Evolutionary conservation across 2,329 filamentous ascomycete genomes (phyloP).

Genomic region (Colletotrichum endophyticum): DNA sequence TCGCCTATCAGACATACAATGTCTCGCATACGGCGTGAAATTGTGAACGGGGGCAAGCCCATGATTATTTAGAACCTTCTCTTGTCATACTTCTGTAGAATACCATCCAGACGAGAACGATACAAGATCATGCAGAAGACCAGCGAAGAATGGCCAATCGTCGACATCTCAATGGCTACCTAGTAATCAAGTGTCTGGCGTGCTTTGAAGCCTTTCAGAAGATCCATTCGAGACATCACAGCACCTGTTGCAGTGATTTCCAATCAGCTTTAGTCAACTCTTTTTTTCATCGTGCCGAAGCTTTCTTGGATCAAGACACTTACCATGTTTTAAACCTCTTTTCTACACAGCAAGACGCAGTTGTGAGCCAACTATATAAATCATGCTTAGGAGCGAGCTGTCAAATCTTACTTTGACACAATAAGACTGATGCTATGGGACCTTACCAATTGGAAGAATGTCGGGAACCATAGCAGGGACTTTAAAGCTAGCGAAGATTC

Average conservation of each 20-base stretch:
- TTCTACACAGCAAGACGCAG: fast-evolving
- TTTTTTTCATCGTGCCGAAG: no score
- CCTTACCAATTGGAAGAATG: fast-evolving
- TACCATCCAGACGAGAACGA: fast-evolving
- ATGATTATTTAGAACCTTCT: fast-evolving
- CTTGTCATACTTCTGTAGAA: fast-evolving
- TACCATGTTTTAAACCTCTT: neutral
- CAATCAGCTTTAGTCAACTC: no score
- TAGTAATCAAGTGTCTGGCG: neutral
- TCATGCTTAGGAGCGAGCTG: fast-evolving
- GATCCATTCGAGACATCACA: neutral
- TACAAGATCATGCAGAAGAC: neutral
- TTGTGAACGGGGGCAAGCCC: no score
- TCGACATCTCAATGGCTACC: fast-evolving
- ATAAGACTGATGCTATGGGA: fast-evolving
- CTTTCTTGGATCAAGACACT: neutral
- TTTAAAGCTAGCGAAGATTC: neutral
- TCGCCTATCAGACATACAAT: neutral
- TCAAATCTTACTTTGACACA: neutral
- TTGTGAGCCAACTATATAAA: neutral
- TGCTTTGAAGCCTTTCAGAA: neutral
- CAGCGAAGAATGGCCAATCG: neutral
- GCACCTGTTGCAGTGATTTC: no score
- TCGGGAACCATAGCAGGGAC: neutral
- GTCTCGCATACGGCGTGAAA: neutral